Conservation (phyloP, 2,329 filamentous ascomycete species). For the Verticillium dahliae region DNA sequence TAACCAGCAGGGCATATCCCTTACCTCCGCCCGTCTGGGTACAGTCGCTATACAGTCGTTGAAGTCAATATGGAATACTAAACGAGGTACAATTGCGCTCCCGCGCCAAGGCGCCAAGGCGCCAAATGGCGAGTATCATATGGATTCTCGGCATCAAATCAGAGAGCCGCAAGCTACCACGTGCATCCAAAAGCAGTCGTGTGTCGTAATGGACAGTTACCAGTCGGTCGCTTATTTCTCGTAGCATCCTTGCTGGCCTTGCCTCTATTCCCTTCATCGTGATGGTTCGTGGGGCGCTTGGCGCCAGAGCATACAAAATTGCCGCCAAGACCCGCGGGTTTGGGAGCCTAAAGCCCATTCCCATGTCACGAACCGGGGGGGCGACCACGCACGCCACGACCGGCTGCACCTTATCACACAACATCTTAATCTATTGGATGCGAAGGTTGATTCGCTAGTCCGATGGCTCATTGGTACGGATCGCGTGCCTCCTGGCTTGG, state of each 20-base stretch:
- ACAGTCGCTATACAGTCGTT: neutral
- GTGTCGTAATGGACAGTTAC: neutral
- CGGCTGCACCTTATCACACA: neutral
- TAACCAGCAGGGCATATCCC: neutral
- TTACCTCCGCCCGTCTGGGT: neutral
- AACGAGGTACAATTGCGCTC: neutral
- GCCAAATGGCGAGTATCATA: neutral
- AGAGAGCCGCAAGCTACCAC: neutral
- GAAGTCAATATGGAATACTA: neutral
- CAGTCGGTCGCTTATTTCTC: neutral
- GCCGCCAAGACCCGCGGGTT: neutral
- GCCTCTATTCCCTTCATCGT: neutral
- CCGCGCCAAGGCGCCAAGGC: neutral
- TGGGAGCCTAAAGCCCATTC: neutral
- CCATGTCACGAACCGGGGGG: neutral
- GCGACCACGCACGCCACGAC: neutral
- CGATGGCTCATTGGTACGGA: neutral
- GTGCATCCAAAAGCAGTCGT: neutral
- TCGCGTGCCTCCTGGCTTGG: neutral
- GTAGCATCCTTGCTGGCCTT: neutral
- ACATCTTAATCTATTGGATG: neutral
- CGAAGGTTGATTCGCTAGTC: neutral
- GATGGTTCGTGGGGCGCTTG: neutral
- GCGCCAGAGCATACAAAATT: neutral
- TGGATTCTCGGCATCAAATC: neutral